Evolutionary conservation across 768 basidiomycete genomes (phyloP), one percentile per base, ranked within the genome.

Genomic region (Trametes cinnabarina): DNA sequence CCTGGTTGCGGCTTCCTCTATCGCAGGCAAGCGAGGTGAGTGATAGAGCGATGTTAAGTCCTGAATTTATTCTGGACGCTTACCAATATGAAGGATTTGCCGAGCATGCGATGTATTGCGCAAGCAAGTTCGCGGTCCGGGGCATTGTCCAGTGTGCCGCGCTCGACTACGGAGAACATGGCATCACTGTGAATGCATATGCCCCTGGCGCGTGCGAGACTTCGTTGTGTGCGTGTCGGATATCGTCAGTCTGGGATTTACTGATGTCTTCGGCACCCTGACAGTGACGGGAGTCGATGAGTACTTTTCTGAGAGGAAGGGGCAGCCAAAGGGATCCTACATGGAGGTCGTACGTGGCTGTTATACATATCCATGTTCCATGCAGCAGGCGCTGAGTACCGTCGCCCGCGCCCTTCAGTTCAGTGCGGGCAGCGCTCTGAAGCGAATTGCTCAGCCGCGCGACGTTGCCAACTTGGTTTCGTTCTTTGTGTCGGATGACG

Each of bases 381-480:
- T n/a, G n/a, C n/a, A 8, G 40, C 3, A 19, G 17, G 40, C 40
- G 19, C 22, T 5, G 3, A 8, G 41, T 42, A 11, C 11, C 12
- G 19, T 6, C 14, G 10, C 14, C 5, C 20, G 30, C 14, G 22
- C 4, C 32, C 5, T 14, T 2, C 44, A 61, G 60, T 52, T 69
- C 40, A 63, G 64, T 20, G 57, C 51, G 43, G 47, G 55, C 30
- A 63, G 65, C 51, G 61, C 65, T 37, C 64, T 67, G 5, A 60
- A 63, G 4, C 63, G 65, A 4, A 62, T 65, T 35, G 69, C 67
- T 11, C 34, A 56, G 41, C 72, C 72, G 0, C 68, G 69, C 22
- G 71, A 73, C 47, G 64, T 73, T 37, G 69, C 71, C n/a, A 63
- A 57, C n/a, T 60, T 73, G 8, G 72, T 69, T 3, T 66, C 71